These are phyloP conservation scores for Herpetospermum pedunculosum DNA, from an alignment of 306 rosid genomes.

Conservation along the genomic window DNA sequence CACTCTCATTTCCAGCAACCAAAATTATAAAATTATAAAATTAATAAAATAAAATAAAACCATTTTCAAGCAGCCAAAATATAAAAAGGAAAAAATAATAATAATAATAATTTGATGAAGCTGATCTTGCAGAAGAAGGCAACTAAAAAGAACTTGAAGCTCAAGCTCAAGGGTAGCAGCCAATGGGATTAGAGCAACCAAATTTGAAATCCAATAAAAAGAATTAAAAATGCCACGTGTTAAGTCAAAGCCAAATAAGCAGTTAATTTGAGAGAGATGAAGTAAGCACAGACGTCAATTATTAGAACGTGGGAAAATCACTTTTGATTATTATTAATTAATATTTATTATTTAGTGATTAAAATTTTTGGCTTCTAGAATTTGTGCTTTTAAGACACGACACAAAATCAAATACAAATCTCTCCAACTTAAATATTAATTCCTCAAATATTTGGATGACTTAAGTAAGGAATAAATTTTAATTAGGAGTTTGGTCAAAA, in stretches of 20 bases:
- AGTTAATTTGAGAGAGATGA: not conserved
- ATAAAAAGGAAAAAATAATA: not conserved
- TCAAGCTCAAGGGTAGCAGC: not conserved
- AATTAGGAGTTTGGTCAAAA: not conserved
- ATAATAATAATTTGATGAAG: not conserved
- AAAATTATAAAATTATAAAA: not conserved
- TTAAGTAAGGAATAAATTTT: not conserved
- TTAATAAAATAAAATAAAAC: not conserved
- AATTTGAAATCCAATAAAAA: not conserved
- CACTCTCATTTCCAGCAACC: not conserved
- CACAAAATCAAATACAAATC: not conserved
- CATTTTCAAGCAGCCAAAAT: not conserved
- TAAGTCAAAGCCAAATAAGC: not conserved
- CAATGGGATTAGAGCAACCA: not conserved
- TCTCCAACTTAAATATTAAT: not conserved
- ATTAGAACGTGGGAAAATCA: not conserved
- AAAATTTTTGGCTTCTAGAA: not conserved
- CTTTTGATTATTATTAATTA: not conserved
- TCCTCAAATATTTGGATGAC: not conserved
- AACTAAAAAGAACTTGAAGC: not conserved
- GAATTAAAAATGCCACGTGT: not conserved
- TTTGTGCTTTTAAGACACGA: not conserved
- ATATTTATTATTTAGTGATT: not conserved
- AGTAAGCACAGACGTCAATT: constrained; percentile 2
- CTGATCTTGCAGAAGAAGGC: not conserved